Percentiles rank a stretch among this genome's conserved stretches.
Evolutionary conservation across 164 flowering plant genomes (phyloP).

Genomic region (Sextonia rubra): DNA sequence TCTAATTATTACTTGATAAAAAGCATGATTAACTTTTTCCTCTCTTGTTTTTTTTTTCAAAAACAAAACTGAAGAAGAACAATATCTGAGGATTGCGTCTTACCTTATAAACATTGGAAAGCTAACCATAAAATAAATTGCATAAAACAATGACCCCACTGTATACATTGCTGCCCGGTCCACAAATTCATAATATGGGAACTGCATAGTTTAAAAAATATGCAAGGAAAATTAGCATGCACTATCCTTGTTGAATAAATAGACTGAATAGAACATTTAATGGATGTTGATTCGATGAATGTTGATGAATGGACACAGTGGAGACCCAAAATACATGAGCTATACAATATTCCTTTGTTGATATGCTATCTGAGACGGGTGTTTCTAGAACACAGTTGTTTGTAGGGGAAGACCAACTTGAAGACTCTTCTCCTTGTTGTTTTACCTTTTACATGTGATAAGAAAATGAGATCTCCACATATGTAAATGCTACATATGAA

Average conservation of each 20-base stretch:
- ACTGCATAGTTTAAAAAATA: slow-evolving; percentile 48
- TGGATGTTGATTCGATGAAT: not conserved
- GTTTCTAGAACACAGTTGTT: not conserved
- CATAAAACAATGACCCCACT: slow-evolving; percentile 95
- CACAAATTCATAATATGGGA: slow-evolving; percentile 89
- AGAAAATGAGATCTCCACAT: no score
- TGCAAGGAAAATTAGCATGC: not conserved
- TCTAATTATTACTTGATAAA: no score
- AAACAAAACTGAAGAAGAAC: no score
- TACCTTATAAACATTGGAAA: slow-evolving; percentile 98
- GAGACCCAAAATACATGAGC: not conserved
- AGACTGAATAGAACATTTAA: not conserved
- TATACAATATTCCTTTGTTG: not conserved
- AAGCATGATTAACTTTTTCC: no score
- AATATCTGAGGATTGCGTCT: slow-evolving; percentile 10
- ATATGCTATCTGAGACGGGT: not conserved
- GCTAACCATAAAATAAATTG: slow-evolving; percentile 93
- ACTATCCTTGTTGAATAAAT: not conserved
- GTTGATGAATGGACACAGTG: not conserved
- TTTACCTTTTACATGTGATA: no score
- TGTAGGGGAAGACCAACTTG: not conserved
- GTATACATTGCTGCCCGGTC: slow-evolving; percentile 89
- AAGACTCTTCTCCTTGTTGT: no score
- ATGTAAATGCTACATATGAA: no score
- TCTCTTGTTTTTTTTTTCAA: no score